phyloP scores from a whole-genome alignment of 192 early-diverging fungal genomes.

The Phlyctochytrium arcticum region DNA sequence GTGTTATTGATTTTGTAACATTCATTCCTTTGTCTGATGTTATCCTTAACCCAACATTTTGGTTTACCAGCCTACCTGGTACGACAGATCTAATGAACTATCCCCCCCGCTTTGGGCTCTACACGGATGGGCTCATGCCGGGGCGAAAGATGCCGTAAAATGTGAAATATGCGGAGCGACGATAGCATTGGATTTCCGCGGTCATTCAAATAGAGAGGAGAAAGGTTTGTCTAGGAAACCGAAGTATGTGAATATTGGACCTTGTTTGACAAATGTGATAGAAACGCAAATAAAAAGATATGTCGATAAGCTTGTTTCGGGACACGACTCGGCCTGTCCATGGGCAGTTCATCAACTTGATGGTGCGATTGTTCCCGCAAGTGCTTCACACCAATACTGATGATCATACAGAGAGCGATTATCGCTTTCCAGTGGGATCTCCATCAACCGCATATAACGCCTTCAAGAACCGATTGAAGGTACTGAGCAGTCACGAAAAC shows the following conservation, averaged over 20 bases:
- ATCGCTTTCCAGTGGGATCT: constrained; percentile 6
- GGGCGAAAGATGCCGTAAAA: not conserved
- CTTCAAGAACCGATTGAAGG: constrained; percentile 2
- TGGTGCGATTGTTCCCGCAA: not conserved
- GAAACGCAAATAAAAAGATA: not conserved
- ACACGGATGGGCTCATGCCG: constrained; percentile 8
- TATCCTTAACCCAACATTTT: not conserved
- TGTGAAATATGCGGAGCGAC: not conserved
- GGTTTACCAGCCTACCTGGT: constrained; percentile 13
- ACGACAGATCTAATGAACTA: not conserved
- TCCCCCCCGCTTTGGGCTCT: constrained; percentile 5
- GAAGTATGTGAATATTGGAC: not conserved
- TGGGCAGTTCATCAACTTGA: not conserved
- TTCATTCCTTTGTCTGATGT: not conserved
- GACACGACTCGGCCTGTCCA: constrained; percentile 1
- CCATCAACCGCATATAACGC: not conserved
- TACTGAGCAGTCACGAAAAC: not conserved
- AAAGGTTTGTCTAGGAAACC: not conserved
- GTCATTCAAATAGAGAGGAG: not conserved
- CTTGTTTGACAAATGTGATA: not conserved
- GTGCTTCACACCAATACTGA: not conserved
- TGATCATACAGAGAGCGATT: not conserved
- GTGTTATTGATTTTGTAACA: not conserved
- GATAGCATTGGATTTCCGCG: not conserved
- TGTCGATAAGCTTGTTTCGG: not conserved